These are phyloP conservation scores for Candida piceae DNA, from an alignment of 805 yeast species.

Conservation along the genomic window DNA sequence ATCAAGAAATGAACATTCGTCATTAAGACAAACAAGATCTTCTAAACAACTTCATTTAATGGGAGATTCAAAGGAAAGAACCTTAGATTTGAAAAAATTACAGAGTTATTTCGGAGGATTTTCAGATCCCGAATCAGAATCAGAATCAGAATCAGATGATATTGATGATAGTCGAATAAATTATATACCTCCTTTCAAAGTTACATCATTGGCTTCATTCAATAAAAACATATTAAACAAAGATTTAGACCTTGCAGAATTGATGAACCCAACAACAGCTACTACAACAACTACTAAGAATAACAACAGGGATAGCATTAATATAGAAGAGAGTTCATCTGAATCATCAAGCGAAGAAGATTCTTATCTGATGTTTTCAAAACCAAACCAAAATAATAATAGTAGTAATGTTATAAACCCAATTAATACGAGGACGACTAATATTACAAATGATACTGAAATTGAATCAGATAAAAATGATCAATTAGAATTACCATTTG, in stretches of 20 bases:
- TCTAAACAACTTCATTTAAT: slow-evolving; percentile 25
- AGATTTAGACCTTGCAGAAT: no score
- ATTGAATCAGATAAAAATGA: neutral
- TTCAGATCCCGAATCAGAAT: slow-evolving; percentile 22
- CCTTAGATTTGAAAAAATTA: slow-evolving; percentile 26
- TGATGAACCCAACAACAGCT: no score
- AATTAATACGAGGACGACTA: slow-evolving; percentile 3
- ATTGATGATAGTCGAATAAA: slow-evolving; percentile 1
- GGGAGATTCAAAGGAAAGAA: slow-evolving; percentile 17
- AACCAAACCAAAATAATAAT: no score
- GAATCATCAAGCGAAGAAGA: no score
- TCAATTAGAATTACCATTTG: neutral
- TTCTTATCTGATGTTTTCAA: no score
- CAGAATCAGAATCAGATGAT: slow-evolving; percentile 7
- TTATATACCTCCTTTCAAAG: no score
- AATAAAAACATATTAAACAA: no score
- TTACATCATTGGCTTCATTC: no score
- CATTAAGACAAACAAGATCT: slow-evolving; percentile 24
- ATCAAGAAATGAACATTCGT: slow-evolving; percentile 2
- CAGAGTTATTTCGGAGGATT: slow-evolving; percentile 26
- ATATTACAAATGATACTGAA: neutral
- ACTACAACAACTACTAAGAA: no score
- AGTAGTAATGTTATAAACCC: no score
- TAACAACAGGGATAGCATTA: no score
- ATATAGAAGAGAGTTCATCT: no score